phyloP scores from a whole-genome alignment of 495 filamentous ascomycete species.

The Pyrenula aspistea region DNA sequence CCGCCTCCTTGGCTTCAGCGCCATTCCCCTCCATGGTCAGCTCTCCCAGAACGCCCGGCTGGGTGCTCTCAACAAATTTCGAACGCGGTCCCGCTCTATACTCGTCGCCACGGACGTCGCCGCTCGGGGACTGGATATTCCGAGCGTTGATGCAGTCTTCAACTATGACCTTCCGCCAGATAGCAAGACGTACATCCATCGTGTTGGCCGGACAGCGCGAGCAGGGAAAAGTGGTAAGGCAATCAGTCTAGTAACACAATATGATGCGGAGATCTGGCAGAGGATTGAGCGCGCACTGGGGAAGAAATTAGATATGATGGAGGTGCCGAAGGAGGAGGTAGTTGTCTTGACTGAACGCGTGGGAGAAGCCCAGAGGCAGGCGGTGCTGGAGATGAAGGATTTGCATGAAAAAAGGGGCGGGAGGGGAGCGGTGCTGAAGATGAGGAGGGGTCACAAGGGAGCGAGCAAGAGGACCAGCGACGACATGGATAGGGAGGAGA shows the following conservation, averaged over 20 bases:
- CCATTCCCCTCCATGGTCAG: conserved; percentile 85
- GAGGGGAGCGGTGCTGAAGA: conserved; percentile 46
- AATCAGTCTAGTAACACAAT: conserved; percentile 73
- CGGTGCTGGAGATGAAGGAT: conserved; percentile 72
- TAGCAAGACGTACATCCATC: conserved; percentile 76
- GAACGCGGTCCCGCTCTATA: conserved; percentile 60
- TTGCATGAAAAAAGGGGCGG: conserved; percentile 65
- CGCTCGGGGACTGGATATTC: conserved; percentile 88
- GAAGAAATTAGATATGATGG: conserved; percentile 58
- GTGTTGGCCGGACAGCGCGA: conserved; percentile 72
- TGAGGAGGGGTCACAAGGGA: conserved; percentile 26
- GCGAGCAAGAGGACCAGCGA: conserved; percentile 51
- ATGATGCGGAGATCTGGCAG: conserved; percentile 78
- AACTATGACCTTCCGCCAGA: conserved; percentile 66
- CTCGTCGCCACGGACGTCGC: conserved; percentile 95
- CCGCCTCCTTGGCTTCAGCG: conserved; percentile 65
- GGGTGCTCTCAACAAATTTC: conserved; percentile 80
- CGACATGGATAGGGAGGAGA: conserved; percentile 75
- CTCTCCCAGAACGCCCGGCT: conserved; percentile 75
- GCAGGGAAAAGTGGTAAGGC: conserved; percentile 69
- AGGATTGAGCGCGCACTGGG: conserved; percentile 76
- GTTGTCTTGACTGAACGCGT: conserved; percentile 73
- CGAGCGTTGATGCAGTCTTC: conserved; percentile 65
- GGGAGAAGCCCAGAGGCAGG: conserved; percentile 72
- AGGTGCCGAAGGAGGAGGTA: conserved; percentile 66